Evolutionary conservation across 768 basidiomycete species (phyloP), one percentile per base, ranked within the genome.

Genomic region (Chalciporus piperatus): DNA sequence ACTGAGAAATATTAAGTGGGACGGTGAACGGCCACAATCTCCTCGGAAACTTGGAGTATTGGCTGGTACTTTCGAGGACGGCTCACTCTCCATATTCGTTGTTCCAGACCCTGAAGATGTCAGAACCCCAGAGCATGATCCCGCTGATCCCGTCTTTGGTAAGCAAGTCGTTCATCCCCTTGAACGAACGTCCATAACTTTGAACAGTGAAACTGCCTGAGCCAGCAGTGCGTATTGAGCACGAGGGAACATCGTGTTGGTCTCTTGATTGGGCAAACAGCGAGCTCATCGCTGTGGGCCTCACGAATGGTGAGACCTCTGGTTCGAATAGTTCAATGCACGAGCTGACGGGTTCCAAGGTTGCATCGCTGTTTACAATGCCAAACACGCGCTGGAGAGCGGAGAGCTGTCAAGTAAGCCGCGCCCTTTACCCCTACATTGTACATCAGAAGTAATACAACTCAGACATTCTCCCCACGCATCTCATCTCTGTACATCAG

Each of bases 181-280:
- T 25, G 12, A 43, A 16, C n/a, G 6, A 22, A n/a, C 45, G 16
- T 37, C 28, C 50, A 47, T 28, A 50, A 37, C 39, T 46, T 22
- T 13, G 38, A 22, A 12, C 12, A 89, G 87, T 89, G 10, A 75
- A 73, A 48, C 48, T 86, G 12, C 68, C 81, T 0, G 73, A 85
- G 42, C 91, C 94, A 0, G 62, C 88, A 3, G 45, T 95, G 6
- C 79, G 82, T 10, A 80, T 98, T 2, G 82, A 89, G 58, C 70
- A 92, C 2, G 84, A 86, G 48, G 89, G 92, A 39, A 79, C 89
- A 0, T 73, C 76, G n/a, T 87, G 85, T 62, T 87, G 82, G 79
- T 78, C 82, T 14, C 75, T 97, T 47, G 93, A 97, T 58, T 98
- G 94, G 94, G 89, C 84, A 0, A 92, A 91, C 56, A 90, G 91